Evolutionary conservation across 441 rosid species (phyloP), one percentile per base, ranked within the genome.

Genomic region (Corymbia citriodora): DNA sequence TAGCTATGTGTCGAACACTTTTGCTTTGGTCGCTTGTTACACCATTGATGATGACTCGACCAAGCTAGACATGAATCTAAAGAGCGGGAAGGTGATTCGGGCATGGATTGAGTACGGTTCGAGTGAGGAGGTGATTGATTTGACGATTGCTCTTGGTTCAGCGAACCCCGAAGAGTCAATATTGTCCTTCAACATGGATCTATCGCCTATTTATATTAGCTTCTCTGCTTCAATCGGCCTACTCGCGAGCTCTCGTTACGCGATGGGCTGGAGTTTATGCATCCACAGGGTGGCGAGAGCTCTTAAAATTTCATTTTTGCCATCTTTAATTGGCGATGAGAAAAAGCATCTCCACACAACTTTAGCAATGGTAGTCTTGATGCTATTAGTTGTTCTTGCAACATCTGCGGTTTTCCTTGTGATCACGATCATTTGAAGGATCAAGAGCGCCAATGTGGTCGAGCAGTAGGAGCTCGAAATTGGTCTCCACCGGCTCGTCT

Each of bases 301-400:
- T 57, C 29, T 57, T 57, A 13, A 57, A 29, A 57, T 57, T 57
- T 57, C 25, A 29, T 57, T 29, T 23, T 6, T 0, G 29, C 0
- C 17, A 57, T 23, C 0, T 1, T 57, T 57, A 0, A 1, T 0
- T 1, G 29, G 63, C 25, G 13, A 27, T 9, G 25, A 10, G 63
- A 57, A 23, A 52, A 57, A 21, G 13, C 29, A 10, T 23, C 63
- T 29, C 63, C 63, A 23, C 29, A 57, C 6, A 21, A 57, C 63
- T 57, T 13, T 57, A 10, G 63, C 29, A 23, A 23, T 23, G 21
- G 29, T 23, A 57, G 25, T 1, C 63, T 57, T 13, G 0, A 57
- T 23, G 63, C 4, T 0, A 0, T 57, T 13, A 10, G 25, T 23
- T 23, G 63, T 12, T 57, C 63, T 23, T 23, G 29, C 29, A 57